Evolutionary conservation across 2,329 filamentous ascomycete genomes (phyloP), one percentile per base, ranked within the genome.

Genomic region (Cercospora nicotianae): DNA sequence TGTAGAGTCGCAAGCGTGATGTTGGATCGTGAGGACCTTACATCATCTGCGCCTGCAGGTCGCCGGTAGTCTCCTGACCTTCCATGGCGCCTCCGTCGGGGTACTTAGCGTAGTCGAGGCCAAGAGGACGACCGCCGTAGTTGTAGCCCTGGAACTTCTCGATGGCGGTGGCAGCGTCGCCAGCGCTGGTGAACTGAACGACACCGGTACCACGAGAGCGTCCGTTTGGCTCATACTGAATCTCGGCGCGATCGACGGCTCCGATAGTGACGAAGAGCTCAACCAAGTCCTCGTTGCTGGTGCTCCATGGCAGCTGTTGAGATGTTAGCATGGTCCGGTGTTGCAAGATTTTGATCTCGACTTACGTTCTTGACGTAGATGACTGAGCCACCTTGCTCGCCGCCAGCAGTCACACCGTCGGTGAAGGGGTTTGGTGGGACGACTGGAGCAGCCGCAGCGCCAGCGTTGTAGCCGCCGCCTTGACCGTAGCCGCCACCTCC

Each of bases 41-140:
- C 94, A 98, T 97, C 82, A 98, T 97, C 84, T 98, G 94, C 78
- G 98, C 94, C 81, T 98, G 95, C n/a, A 93, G 96, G 78, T 96
- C 82, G 61, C 85, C 80, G 28, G 84, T 83, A 45, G 82, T 87
- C 72, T 91, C 87, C 70, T 93, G 89, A 36, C 90, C 92, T 73
- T 97, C 94, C 93, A 97, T 97, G 74, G 84, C 86, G 71, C 94
- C 80, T 48, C 87, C 84, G 78, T 90, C 94, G 72, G 92, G 84
- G 81, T 98, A 98, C 81, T 95, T 96, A 83, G 97, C 94, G 77
- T 92, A 98, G 79, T 90, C 94, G 76, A 99, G 86, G 67, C 94
- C 93, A 69, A 99, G 89, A 75, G 95, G 95, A 73, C 95, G 93
- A 65, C 94, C 94, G 72, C 95, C 95, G 76, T 99, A 99, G 79